Evolutionary conservation across 139 green algal genomes (phyloP), one percentile per base, ranked within the genome.

Genomic region (Coccomyxa sp.): DNA sequence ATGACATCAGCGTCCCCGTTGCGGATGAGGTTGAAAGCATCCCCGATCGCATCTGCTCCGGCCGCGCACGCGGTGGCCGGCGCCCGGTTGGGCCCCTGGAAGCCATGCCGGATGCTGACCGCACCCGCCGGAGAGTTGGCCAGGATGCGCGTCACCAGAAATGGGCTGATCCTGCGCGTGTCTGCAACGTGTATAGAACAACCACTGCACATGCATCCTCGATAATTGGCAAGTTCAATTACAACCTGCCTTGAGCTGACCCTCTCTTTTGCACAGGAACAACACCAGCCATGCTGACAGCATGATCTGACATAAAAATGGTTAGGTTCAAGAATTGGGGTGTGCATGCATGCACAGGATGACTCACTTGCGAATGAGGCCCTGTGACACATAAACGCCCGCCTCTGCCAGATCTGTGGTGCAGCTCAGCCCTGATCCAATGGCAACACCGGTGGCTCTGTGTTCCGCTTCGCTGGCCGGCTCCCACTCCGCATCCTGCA

Each of bases 141-240:
- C 45, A 99, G 87, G 18, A 98, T 93, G 11, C 90, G 87, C 23
- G 97, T 95, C n/a, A 99, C 89, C 83, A 99, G 98, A 88, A 93
- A 98, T 31, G 97, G 97, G 30, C 87, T 94, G 32, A 99, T 51
- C 21, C 93, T 87, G 10, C 77, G 63, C 38, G 7, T 51, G 38
- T 51, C 38, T 51, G 38, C 38, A 3, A 51, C 38, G 38, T 51
- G 38, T 51, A 51, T 51, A 7, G 38, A 51, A 51, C 38, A 51
- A 51, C 3, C 38, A 51, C 38, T 51, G 38, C 38, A 51, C 38
- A n/a, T n/a, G n/a, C n/a, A n/a, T n/a, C n/a, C n/a, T 51, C 3
- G 38, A 51, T 51, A 11, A 7, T 51, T 51, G 38, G 38, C 38
- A 51, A 7, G 38, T 7, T 51, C 38, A 51, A 51, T n/a, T 51